Base-by-base conservation (phyloP, 1,139 yeast species). In the Nakaseomyces glabratus region DNA sequence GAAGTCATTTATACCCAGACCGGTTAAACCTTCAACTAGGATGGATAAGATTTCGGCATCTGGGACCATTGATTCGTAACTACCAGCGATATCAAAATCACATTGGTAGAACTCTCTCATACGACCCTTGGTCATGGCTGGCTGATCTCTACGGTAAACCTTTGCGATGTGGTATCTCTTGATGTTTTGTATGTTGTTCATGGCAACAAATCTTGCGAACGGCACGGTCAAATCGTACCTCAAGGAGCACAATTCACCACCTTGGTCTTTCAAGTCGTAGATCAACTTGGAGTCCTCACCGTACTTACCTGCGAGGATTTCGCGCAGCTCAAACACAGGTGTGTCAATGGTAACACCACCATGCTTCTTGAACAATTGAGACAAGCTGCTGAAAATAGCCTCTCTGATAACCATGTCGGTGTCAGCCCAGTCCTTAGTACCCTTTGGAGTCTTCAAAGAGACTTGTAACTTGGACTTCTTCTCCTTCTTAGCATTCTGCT, bases 51-150 rank as follows among this genome's bases (percentile, higher is more conserved):
- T 69, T 63, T 90, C 98, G 6, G 96, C 76, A 59, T 90, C 98
- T 17, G 98, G 95, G 31, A 90, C 93, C 98, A 90, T 90, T 26
- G 77, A 55, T 55, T 90, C 98, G 59, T 82, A 88, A 39, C 61
- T 65, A 37, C 98, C 98, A 23, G 98, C 98, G 54, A 90, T 69
- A 59, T 90, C 98, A 52, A 90, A 82, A 65, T 90, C 98, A 67
- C 98, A 90, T 64, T 90, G 98, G 63, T 90, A 90, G 53, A 90
- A 90, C 62, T 90, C 98, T 71, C 98, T 81, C 98, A 90, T 90
- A 63, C 98, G 76, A 40, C 98, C 98, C 62, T 90, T 90, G 39
- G 97, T 88, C 98, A 90, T 90, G 11, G 98, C 98, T 4, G 98
- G 98, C 62, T 90, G 98, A 59, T 90, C 98, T 64, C 98, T 80